These are phyloP conservation scores for Pinus tabuliformis DNA, from an alignment of 75 land plant species.

Conservation along the genomic window DNA sequence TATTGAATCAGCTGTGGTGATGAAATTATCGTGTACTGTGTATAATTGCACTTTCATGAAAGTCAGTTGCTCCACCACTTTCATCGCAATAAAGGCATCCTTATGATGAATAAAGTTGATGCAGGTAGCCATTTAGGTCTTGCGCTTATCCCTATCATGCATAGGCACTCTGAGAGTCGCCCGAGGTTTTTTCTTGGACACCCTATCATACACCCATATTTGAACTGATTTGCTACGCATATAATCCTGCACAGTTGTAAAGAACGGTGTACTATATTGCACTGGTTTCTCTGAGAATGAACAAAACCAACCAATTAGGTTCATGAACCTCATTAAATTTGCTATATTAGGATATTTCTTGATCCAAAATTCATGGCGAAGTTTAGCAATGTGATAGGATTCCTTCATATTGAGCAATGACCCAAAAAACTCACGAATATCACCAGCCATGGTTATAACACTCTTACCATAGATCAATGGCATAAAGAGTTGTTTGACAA, in stretches of 20 bases:
- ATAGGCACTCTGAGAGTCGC: neutral
- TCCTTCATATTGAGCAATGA: neutral
- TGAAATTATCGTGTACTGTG: slow-evolving; percentile 1
- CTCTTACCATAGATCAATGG: slow-evolving; percentile 1
- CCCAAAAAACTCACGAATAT: slow-evolving; percentile 1
- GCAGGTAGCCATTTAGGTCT: neutral
- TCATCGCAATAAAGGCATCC: neutral
- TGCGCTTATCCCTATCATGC: neutral
- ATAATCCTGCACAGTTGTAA: slow-evolving; percentile 6
- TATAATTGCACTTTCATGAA: neutral
- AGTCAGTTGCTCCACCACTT: neutral
- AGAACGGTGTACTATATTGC: neutral
- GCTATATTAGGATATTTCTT: slow-evolving; percentile 1
- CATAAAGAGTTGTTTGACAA: neutral
- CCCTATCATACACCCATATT: neutral
- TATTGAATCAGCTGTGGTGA: neutral
- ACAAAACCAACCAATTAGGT: neutral
- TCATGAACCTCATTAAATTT: slow-evolving; percentile 3
- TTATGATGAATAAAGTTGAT: neutral
- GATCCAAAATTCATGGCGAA: neutral
- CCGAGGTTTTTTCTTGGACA: neutral
- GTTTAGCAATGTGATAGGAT: neutral
- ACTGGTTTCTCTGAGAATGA: neutral
- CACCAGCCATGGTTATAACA: neutral
- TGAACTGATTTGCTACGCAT: neutral